Conservation (phyloP, 305 asterid species). For the Fraxinus sp. region DNA sequence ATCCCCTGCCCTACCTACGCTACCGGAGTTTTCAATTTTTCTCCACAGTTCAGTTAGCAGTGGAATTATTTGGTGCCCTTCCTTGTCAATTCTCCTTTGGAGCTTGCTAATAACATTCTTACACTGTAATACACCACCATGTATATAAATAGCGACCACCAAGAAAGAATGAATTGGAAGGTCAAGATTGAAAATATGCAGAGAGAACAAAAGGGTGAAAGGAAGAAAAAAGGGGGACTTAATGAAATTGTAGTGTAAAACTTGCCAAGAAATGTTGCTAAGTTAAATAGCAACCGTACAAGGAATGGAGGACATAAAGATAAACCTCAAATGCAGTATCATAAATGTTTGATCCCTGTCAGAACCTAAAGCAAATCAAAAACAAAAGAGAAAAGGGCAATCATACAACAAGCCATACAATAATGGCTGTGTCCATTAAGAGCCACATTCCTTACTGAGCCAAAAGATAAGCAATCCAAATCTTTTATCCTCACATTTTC, state of each 20-base stretch:
- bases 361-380: neutral
- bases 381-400: neutral
- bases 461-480: neutral
- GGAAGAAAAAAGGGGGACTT: neutral
- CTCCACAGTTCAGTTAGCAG: constrained; percentile 88
- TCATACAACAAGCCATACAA: neutral
- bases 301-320: neutral
- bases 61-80: constrained; percentile 89
- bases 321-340: neutral
- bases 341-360: neutral
- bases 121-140: constrained; percentile 59
- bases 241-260: neutral
- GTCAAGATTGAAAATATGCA: constrained; percentile 1
- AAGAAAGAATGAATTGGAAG: neutral
- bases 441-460: neutral
- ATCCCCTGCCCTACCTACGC: constrained; percentile 51
- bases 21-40: constrained; percentile 62
- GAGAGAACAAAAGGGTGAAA: neutral
- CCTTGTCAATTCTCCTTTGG: constrained; percentile 83
- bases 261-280: neutral
- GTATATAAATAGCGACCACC: constrained; percentile 13
- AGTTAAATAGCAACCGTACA: neutral
- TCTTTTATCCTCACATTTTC: neutral
- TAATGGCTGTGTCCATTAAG: neutral
- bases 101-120: constrained; percentile 79